Evolutionary conservation across 116 monocot species (phyloP), one percentile per base, ranked within the genome.

Genomic region (Thalassia testudinum): DNA sequence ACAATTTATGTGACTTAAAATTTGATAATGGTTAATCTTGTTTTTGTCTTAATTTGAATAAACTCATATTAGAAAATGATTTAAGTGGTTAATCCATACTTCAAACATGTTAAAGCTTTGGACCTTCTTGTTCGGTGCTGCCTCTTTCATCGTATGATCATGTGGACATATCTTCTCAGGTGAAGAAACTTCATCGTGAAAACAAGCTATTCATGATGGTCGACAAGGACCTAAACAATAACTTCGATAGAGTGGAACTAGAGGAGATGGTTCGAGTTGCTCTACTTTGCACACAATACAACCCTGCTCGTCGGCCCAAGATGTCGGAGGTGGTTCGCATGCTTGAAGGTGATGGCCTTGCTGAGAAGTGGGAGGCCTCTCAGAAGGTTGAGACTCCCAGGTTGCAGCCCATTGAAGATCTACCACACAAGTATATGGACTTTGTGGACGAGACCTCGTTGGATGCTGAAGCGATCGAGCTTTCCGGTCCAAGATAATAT

Each of bases 231-330:
- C 58, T 95, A 18, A 83, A 81, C 60, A 70, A 59, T 47, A 66
- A 70, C 21, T 95, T 78, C 7, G 76, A 87, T 63, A 65, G 58
- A 28, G 66, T 81, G 1, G 95, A 95, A 56, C 65, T 84, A 10
- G 88, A 88, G 62, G 92, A 93, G 70, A 93, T 93, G 80, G 87
- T 93, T 28, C 87, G 78, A 29, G 87, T 93, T 12, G 92, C 92
- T 1, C 75, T 93, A 3, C 62, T 93, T 8, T 93, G 92, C 76
- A 87, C 87, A 0, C 93, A 87, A 47, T 84, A 69, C 56, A 59
- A 83, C 49, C 93, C 93, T 1, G 49, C 75, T 0, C 75, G 75
- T 38, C 87, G 93, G 1, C 93, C 93, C 19, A 93, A 81, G 54
- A 93, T 93, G 83, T 87, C 93, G 0, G 93, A 93, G 51, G 83